Percentiles rank a stretch among this genome's conserved stretches.
Conservation (phyloP, 805 yeast genomes). For the Suhomyces canberraensis region DNA sequence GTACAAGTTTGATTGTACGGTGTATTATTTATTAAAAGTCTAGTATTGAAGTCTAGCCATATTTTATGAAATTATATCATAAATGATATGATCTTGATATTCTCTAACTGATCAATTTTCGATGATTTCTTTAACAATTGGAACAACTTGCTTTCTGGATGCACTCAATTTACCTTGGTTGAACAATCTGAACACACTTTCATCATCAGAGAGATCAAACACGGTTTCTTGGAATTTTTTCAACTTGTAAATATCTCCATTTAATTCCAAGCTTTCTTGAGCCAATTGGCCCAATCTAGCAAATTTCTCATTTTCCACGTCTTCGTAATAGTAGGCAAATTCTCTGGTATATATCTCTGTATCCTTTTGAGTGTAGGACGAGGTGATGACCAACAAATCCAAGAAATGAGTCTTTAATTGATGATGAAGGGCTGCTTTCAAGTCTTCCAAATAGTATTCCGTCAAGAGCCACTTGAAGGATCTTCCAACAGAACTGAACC, state of each 20-base stretch:
- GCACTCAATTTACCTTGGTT: conserved; percentile 56
- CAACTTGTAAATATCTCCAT: conserved; percentile 21
- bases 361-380: conserved; percentile 37
- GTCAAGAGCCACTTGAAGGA: conserved; percentile 52
- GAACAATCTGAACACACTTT: conserved; percentile 20
- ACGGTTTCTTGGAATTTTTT: conserved; percentile 13
- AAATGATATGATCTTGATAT: background rate
- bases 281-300: conserved; percentile 19
- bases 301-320: conserved; percentile 11
- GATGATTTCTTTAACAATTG: conserved; percentile 41
- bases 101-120: conserved; percentile 13
- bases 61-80: background rate
- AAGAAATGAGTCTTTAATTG: conserved; percentile 13
- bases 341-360: conserved; percentile 33
- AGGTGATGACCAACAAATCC: conserved; percentile 33
- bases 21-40: too few relatives aligned
- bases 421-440: conserved; percentile 19
- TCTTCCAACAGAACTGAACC: conserved; percentile 75
- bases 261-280: conserved; percentile 20
- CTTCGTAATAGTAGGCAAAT: conserved; percentile 27
- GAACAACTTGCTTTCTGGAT: conserved; percentile 86
- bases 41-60: too few relatives aligned
- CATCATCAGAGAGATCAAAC: conserved; percentile 8
- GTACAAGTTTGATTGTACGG: too few relatives aligned
- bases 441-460: conserved; percentile 20